phyloP scores from a whole-genome alignment of 2,329 filamentous ascomycete genomes.

The Magnaporthales sp. region DNA sequence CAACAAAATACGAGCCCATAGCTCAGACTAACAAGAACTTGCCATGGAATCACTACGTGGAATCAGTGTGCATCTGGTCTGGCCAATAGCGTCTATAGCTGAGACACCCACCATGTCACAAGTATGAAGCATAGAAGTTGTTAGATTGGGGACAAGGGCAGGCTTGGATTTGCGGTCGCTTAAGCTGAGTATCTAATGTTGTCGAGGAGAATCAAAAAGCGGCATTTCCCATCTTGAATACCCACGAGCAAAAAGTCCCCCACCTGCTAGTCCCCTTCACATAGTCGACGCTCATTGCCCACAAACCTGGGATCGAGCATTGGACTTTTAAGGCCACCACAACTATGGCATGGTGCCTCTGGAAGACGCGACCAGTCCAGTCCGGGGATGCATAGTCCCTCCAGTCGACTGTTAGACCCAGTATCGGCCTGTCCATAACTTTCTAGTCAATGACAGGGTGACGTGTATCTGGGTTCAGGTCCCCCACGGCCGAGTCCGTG shows the following conservation, averaged over 20 bases:
- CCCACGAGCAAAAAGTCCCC: constrained; percentile 5
- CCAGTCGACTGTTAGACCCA: constrained; percentile 6
- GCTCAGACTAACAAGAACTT: background rate
- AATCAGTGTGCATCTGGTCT: too few relatives aligned
- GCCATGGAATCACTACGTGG: background rate
- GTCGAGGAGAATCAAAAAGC: constrained; percentile 2
- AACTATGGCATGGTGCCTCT: background rate
- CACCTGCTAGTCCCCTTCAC: constrained; percentile 6
- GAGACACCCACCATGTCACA: background rate
- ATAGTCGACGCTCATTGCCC: constrained; percentile 7
- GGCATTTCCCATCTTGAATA: background rate
- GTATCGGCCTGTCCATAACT: constrained; percentile 1
- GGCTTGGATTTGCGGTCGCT: constrained; percentile 6
- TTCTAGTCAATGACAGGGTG: background rate
- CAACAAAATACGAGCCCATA: background rate
- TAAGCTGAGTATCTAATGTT: background rate
- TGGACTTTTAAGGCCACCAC: constrained; percentile 1
- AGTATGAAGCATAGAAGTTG: background rate
- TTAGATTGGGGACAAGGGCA: constrained; percentile 1
- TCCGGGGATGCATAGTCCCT: constrained; percentile 3
- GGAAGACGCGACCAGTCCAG: constrained; percentile 12
- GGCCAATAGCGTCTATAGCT: background rate
- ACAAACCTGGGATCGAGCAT: constrained; percentile 4
- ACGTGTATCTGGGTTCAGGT: constrained; percentile 4
- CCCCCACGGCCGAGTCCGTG: constrained; percentile 10